Evolutionary conservation across 2,329 filamentous ascomycete genomes (phyloP).

Genomic region (Exophiala calicioides): DNA sequence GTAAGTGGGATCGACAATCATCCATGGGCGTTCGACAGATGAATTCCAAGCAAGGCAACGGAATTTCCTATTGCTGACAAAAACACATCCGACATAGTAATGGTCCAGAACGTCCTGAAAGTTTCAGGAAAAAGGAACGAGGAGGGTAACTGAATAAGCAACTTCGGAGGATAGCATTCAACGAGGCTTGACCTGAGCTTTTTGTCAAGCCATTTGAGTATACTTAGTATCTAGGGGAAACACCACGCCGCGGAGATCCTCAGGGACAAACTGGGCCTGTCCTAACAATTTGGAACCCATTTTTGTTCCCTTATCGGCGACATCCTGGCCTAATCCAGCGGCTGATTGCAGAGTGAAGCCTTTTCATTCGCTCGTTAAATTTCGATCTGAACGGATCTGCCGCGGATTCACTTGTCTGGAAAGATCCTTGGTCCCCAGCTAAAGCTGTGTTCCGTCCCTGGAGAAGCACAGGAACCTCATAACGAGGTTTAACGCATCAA

Average conservation of each 20-base stretch:
- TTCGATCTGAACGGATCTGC: slow-evolving; percentile 23
- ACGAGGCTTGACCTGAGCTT: neutral
- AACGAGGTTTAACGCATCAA: slow-evolving; percentile 3
- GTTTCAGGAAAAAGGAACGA: neutral
- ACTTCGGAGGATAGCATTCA: slow-evolving; percentile 9
- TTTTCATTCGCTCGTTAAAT: slow-evolving; percentile 13
- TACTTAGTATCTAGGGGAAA: neutral
- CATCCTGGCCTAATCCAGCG: slow-evolving; percentile 8
- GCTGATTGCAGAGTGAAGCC: slow-evolving; percentile 8
- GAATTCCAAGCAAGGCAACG: neutral
- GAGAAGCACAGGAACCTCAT: slow-evolving; percentile 27
- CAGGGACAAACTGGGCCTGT: slow-evolving; percentile 5
- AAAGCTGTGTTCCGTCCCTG: slow-evolving; percentile 17
- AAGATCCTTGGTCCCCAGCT: slow-evolving; percentile 10
- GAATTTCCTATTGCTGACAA: neutral
- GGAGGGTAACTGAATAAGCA: neutral
- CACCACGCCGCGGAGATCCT: slow-evolving; percentile 19
- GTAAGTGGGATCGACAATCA: slow-evolving; percentile 1
- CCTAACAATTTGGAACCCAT: slow-evolving; percentile 6
- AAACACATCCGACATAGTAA: neutral
- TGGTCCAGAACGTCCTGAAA: neutral
- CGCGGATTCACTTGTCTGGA: slow-evolving; percentile 23
- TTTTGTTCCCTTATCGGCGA: slow-evolving; percentile 20
- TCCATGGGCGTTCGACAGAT: neutral
- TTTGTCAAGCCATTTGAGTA: slow-evolving; percentile 17